Evolutionary conservation across 106 monocot genomes (phyloP).

Genomic region (Iris macrosiphon): DNA sequence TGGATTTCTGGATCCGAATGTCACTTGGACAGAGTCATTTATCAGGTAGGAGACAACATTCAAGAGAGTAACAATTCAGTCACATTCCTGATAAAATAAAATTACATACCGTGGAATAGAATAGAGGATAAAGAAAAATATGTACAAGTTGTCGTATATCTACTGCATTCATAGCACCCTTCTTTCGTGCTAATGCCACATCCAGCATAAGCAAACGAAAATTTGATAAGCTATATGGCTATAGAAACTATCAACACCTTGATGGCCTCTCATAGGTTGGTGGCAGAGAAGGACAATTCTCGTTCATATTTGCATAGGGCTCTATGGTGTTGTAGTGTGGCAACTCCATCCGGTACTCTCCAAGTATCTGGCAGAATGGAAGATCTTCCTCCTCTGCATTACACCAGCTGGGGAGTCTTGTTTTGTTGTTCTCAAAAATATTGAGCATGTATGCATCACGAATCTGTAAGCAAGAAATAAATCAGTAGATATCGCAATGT

Average conservation of each 20-base stretch:
- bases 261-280: constrained; percentile 60
- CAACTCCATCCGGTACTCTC: constrained; percentile 84
- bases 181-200: no score
- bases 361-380: constrained; percentile 87
- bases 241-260: constrained; percentile 37
- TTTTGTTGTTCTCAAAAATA: constrained; percentile 76
- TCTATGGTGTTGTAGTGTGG: constrained; percentile 77
- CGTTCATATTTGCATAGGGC: constrained; percentile 84
- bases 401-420: constrained; percentile 76
- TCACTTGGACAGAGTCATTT: no score
- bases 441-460: constrained; percentile 90
- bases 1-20: no score
- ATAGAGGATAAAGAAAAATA: no score
- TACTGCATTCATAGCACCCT: no score
- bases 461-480: constrained; percentile 37
- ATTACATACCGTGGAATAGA: no score
- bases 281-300: constrained; percentile 87
- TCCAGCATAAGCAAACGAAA: no score
- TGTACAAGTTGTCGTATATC: no score
- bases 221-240: no score
- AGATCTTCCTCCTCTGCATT: constrained; percentile 27
- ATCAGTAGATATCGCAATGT: not conserved
- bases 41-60: no score
- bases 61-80: no score
- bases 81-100: no score